phyloP scores from a whole-genome alignment of 2,329 filamentous ascomycete species.

The Metarhizium rileyi region DNA sequence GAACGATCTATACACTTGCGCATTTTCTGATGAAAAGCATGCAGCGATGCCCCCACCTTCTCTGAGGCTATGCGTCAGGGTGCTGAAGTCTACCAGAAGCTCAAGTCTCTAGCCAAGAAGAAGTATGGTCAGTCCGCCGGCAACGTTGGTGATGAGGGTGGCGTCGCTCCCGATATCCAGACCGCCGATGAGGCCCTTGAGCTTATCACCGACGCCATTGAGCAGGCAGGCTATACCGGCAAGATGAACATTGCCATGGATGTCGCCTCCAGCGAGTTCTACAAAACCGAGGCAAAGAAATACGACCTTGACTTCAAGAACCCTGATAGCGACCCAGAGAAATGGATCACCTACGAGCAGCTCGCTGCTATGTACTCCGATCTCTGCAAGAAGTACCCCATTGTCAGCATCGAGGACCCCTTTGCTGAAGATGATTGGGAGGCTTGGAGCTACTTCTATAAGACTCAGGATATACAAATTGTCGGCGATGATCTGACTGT shows the following conservation, averaged over 20 bases:
- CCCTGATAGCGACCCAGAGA: conserved; percentile 86
- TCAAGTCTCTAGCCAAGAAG: conserved; percentile 97
- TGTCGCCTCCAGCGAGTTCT: conserved; percentile 98
- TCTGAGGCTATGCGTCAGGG: conserved; percentile 93
- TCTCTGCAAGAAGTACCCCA: conserved; percentile 90
- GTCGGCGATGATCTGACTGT: conserved; percentile 98
- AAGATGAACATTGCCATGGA: conserved; percentile 99
- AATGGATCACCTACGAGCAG: conserved; percentile 99
- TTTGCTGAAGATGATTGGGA: conserved; percentile 99
- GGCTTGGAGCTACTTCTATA: conserved; percentile 99
- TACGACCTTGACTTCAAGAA: conserved; percentile 99
- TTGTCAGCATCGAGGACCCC: conserved; percentile 97
- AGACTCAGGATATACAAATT: conserved; percentile 96
- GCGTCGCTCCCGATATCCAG: conserved; percentile 98
- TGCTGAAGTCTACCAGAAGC: conserved; percentile 94
- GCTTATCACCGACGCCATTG: conserved; percentile 89
- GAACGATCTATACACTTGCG: background rate
- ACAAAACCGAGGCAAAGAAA: conserved; percentile 96
- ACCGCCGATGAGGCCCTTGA: conserved; percentile 93
- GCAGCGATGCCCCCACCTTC: conserved; percentile 75
- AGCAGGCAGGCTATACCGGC: conserved; percentile 90
- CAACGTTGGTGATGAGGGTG: conserved; percentile 98
- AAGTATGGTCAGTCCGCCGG: conserved; percentile 98
- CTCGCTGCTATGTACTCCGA: conserved; percentile 85
- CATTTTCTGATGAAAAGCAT: conserved; percentile 9